A percentile compares a stretch with the other conserved stretches of the same genome.
Conservation (phyloP, 2,329 filamentous ascomycete species). For the Aotearoamyces nothofagi region DNA sequence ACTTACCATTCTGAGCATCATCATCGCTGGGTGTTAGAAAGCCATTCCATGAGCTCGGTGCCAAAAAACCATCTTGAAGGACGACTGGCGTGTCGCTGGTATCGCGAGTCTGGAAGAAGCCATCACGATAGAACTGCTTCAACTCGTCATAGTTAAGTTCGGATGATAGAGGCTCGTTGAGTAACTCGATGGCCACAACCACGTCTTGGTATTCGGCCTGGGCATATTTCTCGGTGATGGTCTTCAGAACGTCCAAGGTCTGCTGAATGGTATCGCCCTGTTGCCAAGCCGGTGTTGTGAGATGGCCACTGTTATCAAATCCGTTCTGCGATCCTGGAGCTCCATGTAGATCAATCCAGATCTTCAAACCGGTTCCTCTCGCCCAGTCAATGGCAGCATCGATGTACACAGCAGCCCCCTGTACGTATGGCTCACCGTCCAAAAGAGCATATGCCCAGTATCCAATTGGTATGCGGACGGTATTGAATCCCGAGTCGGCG, state of each 20-base stretch:
- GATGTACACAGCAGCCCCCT: conserved; percentile 34
- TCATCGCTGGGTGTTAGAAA: conserved; percentile 36
- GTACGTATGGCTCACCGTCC: conserved; percentile 32
- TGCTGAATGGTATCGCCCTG: conserved; percentile 29
- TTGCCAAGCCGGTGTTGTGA: conserved; percentile 26
- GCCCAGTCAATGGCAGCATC: conserved; percentile 42
- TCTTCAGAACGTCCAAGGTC: conserved; percentile 39
- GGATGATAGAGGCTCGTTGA: conserved; percentile 35
- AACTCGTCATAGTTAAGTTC: conserved; percentile 20
- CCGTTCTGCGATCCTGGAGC: conserved; percentile 42
- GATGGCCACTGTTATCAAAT: conserved; percentile 45
- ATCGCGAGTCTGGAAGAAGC: conserved; percentile 29
- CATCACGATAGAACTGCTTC: conserved; percentile 30
- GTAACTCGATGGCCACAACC: conserved; percentile 37
- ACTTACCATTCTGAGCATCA: conserved; percentile 24
- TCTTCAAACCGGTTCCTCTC: conserved; percentile 31
- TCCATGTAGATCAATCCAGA: conserved; percentile 44
- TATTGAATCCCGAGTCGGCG: conserved; percentile 37
- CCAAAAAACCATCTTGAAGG: conserved; percentile 40
- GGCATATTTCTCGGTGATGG: conserved; percentile 41
- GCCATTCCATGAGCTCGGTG: conserved; percentile 41
- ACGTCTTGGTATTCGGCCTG: conserved; percentile 36
- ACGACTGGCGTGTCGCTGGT: conserved; percentile 34
- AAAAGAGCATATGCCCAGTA: conserved; percentile 43
- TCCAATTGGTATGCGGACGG: conserved; percentile 41